These are phyloP conservation scores for Rhynchospora tenuis DNA, from an alignment of 176 grass and related monocot genomes.

Conservation along the genomic window DNA sequence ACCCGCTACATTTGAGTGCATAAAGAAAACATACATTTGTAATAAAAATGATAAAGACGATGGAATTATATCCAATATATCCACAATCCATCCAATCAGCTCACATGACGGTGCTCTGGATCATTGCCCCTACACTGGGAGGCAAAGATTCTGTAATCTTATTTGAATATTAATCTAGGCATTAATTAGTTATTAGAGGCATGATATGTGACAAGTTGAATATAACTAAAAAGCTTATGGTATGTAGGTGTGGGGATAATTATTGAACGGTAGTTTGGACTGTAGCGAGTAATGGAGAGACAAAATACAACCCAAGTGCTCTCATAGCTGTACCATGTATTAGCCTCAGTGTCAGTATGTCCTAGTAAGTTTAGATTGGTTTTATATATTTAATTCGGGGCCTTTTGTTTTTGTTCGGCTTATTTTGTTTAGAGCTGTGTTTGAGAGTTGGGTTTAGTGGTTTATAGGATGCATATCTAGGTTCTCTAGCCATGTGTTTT, in stretches of 20 bases:
- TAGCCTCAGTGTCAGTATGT: constrained; percentile 16
- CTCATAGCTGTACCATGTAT: constrained; percentile 21
- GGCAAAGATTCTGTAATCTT: constrained; percentile 22
- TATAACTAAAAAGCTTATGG: constrained; percentile 12
- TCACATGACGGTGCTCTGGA: constrained; percentile 17
- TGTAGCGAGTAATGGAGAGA: constrained; percentile 17
- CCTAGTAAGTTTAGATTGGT: constrained; percentile 1
- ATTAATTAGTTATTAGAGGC: constrained; percentile 15
- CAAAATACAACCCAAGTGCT: constrained; percentile 13
- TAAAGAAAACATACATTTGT: background rate
- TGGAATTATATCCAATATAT: background rate
- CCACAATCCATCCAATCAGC: constrained; percentile 14
- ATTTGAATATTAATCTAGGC: constrained; percentile 8
- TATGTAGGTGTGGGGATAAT: constrained; percentile 14
- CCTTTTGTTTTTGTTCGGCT: background rate
- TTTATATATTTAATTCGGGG: background rate
- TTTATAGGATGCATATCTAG: background rate
- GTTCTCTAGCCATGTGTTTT: constrained; percentile 19
- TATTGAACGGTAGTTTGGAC: constrained; percentile 9
- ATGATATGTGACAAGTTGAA: background rate
- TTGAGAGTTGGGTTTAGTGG: background rate
- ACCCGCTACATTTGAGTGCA: constrained; percentile 2
- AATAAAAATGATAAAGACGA: background rate
- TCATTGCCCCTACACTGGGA: constrained; percentile 5
- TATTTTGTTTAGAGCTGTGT: constrained; percentile 1